phyloP scores from a whole-genome alignment of 805 yeast genomes.

The Suhomyces xylopsoci region DNA sequence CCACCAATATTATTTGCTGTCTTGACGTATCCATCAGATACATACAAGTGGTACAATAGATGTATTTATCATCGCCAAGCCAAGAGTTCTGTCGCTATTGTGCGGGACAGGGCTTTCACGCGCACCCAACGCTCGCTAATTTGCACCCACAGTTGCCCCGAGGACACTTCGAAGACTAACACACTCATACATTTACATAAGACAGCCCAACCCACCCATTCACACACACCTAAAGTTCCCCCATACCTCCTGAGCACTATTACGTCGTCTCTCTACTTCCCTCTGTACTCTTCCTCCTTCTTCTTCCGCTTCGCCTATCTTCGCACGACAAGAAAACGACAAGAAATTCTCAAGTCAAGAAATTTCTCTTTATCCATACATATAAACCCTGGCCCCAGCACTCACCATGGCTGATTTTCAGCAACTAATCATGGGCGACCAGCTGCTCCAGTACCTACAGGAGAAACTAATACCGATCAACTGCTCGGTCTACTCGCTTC shows the following conservation, averaged over 20 bases:
- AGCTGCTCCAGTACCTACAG: conserved; percentile 17
- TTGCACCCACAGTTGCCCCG: background rate
- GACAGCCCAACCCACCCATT: background rate
- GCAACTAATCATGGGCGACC: conserved; percentile 15
- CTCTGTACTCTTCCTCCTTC: background rate
- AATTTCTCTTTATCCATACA: background rate
- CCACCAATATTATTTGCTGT: background rate
- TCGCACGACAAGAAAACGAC: background rate
- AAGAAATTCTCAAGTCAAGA: background rate
- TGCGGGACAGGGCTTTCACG: background rate
- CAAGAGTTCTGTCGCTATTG: background rate
- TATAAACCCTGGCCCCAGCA: background rate
- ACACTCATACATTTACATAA: background rate
- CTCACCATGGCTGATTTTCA: background rate
- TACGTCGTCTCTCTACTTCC: too few species aligned
- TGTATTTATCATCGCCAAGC: background rate
- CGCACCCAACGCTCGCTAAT: background rate
- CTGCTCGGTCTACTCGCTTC: conserved; percentile 39
- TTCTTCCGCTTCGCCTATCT: background rate
- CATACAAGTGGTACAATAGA: background rate
- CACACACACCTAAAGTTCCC: background rate
- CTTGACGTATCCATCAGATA: background rate
- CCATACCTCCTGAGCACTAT: background rate
- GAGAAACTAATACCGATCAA: conserved; percentile 20
- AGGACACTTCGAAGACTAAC: background rate